Evolutionary conservation across 805 yeast species (phyloP).

Genomic region (Candida michaelii): DNA sequence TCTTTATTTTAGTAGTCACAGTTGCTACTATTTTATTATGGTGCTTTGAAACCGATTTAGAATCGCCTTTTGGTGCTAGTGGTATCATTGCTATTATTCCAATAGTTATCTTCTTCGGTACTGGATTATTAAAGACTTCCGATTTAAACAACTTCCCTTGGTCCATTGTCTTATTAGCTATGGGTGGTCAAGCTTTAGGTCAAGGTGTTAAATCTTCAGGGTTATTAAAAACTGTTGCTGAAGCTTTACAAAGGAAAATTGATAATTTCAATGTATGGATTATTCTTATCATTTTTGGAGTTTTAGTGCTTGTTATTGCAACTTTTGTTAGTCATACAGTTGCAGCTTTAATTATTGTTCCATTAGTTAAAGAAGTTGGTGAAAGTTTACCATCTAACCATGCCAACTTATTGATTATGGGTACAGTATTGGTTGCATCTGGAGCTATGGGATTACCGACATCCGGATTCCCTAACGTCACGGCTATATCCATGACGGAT

Average conservation of each 20-base stretch:
- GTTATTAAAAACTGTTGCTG: conserved; percentile 45
- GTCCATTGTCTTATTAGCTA: conserved; percentile 54
- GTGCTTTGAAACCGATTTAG: conserved; percentile 47
- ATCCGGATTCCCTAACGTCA: conserved; percentile 45
- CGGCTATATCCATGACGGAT: conserved; percentile 44
- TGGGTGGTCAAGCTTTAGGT: conserved; percentile 58
- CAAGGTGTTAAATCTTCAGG: conserved; percentile 52
- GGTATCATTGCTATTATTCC: conserved; percentile 52
- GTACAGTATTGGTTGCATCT: conserved; percentile 40
- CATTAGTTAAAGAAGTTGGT: conserved; percentile 43
- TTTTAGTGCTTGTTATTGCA: conserved; percentile 40
- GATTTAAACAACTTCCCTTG: conserved; percentile 55
- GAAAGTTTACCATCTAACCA: conserved; percentile 37
- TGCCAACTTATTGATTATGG: conserved; percentile 41
- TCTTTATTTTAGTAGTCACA: conserved; percentile 42
- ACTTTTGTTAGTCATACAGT: conserved; percentile 47
- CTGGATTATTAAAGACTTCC: conserved; percentile 47
- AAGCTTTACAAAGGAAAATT: conserved; percentile 42
- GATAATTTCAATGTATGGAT: conserved; percentile 44
- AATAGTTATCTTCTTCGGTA: conserved; percentile 48
- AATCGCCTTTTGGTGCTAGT: conserved; percentile 45
- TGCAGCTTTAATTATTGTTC: conserved; percentile 43
- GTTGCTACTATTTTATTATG: conserved; percentile 47
- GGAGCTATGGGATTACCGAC: conserved; percentile 49
- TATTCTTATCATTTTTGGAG: conserved; percentile 45